Conservation (phyloP, 768 basidiomycete species). For the Leucosporidium creatinivorum region DNA sequence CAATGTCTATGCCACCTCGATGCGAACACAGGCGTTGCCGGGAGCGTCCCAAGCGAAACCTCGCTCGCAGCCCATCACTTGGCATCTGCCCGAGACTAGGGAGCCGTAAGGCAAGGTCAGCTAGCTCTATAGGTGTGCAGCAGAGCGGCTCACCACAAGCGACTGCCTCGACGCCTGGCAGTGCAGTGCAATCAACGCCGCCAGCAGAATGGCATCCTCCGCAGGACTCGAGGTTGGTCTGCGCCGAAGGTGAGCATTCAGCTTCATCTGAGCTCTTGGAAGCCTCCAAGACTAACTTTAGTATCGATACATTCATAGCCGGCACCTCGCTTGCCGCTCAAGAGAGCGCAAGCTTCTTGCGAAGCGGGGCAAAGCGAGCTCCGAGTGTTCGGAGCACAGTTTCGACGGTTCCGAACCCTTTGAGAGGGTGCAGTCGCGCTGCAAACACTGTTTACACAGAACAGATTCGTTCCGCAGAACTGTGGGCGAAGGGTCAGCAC, state of each 20-base stretch:
- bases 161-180: slow-evolving; percentile 8
- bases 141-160: slow-evolving; percentile 4
- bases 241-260: not conserved
- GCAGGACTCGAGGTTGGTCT: slow-evolving; percentile 19
- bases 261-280: too few species aligned
- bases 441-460: not conserved
- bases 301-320: slow-evolving; percentile 32
- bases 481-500: not conserved
- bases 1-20: too few species aligned
- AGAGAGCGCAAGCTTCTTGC: slow-evolving; percentile 14
- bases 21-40: too few species aligned
- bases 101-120: too few species aligned
- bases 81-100: too few species aligned
- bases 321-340: not conserved
- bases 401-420: slow-evolving; percentile 3
- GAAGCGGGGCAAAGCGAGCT: slow-evolving; percentile 8
- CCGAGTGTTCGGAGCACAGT: not conserved
- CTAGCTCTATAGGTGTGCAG: too few species aligned
- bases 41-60: too few species aligned
- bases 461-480: not conserved
- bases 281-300: too few species aligned
- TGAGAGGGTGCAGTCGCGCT: not conserved
- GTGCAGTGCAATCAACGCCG: slow-evolving; percentile 25
- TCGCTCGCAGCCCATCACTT: too few species aligned
- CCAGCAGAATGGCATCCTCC: slow-evolving; percentile 18